phyloP scores from a whole-genome alignment of 805 yeast species.

The Metschnikowia reukaufii region DNA sequence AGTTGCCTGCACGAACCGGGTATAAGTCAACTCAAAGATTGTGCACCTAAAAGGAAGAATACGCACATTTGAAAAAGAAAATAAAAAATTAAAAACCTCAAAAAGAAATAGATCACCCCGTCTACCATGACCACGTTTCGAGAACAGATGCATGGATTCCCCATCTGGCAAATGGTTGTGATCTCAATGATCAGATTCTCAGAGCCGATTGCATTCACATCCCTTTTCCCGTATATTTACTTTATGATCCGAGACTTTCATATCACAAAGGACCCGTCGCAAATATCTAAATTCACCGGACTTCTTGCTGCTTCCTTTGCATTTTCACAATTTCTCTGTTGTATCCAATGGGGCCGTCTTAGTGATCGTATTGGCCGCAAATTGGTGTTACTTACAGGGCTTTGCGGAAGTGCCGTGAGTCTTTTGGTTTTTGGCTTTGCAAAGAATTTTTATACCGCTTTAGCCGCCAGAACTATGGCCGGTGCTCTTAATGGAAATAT shows the following conservation, averaged over 20 bases:
- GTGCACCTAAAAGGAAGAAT: neutral
- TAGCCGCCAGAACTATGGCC: conserved; percentile 28
- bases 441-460: conserved; percentile 28
- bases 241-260: conserved; percentile 23
- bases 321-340: conserved; percentile 21
- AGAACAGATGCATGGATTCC: conserved; percentile 21
- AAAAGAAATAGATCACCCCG: neutral
- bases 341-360: conserved; percentile 31
- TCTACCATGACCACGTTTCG: conserved; percentile 9
- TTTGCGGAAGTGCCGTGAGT: conserved; percentile 28
- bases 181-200: conserved; percentile 20
- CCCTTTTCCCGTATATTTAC: conserved; percentile 22
- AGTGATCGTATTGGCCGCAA: conserved; percentile 33
- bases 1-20: conserved; percentile 6
- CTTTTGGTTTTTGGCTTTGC: conserved; percentile 31
- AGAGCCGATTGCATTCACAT: conserved; percentile 24
- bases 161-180: conserved; percentile 23
- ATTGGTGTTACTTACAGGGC: conserved; percentile 26
- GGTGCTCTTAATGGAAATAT: conserved; percentile 34
- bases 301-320: conserved; percentile 22
- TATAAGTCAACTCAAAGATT: neutral
- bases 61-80: neutral
- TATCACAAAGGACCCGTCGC: conserved; percentile 20
- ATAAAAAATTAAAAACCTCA: too few relatives aligned
- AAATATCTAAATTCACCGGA: conserved; percentile 21